Evolutionary conservation across 768 basidiomycete genomes (phyloP), one percentile per base, ranked within the genome.

Genomic region (Tulasnella sp.): DNA sequence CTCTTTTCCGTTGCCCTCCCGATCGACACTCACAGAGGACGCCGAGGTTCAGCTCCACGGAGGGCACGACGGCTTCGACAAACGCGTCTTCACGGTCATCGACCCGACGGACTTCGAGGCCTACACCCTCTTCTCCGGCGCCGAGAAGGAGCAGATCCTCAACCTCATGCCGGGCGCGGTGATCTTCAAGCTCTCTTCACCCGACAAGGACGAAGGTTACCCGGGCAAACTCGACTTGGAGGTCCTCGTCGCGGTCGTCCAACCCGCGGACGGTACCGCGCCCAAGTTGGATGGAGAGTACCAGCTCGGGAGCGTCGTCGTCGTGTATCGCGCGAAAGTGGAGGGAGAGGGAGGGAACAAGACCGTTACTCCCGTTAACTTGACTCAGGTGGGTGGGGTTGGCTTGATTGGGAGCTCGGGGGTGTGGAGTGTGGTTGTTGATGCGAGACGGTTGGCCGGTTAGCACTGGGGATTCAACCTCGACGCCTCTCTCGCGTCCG

Each of bases 381-480:
- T 91, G 16, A 90, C 90, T 7, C 90, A 91, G 84, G 89, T 89
- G 75, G 41, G 83, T 16, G n/a, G 4, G 5, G 2, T 12, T 47
- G 36, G 32, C n/a, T n/a, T 32, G 66, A 35, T 11, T 5, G 41
- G 29, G 52, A 12, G 52, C 26, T 7, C 16, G 40, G 16, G 47
- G 47, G n/a, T 40, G 64, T 14, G 8, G 9, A 17, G 72, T 19
- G 7, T 26, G 64, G 1, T 17, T 17, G 37, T 36, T 72, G 36
- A 64, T 39, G 1, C 5, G 35, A 29, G 1, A 29, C 41, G 69
- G 34, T 34, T 65, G 64, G n/a, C n/a, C n/a, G n/a, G n/a, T n/a
- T 72, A 91, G 89, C 90, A 91, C 78, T 91, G 90, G 89, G 90
- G 90, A 35, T 91, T 91, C 82, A 91, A 92, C 77, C 84, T 91